Evolutionary conservation across 306 rosid species (phyloP).

Genomic region (Chamaecrista fasciculata): DNA sequence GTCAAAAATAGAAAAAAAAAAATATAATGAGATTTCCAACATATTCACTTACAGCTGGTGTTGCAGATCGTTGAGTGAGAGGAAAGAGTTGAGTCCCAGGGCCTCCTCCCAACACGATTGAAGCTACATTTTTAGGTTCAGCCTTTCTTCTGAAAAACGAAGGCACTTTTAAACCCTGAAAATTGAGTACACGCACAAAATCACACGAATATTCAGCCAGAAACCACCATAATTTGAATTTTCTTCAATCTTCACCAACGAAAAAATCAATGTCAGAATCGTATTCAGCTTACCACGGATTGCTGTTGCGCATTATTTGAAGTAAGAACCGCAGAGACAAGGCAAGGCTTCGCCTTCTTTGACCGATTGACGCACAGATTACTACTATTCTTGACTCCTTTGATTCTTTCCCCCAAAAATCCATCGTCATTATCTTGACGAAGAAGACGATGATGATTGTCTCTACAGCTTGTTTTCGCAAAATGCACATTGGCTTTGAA

Average conservation of each 20-base stretch:
- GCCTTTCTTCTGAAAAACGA: conserved; percentile 42
- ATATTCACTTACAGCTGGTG: conserved; percentile 72
- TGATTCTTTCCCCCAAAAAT: conserved; percentile 57
- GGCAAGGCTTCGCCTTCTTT: conserved; percentile 37
- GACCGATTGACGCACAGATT: conserved; percentile 30
- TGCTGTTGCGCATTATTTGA: conserved; percentile 47
- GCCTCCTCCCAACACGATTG: conserved; percentile 88
- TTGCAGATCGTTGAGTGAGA: conserved; percentile 75
- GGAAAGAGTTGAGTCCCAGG: conserved; percentile 82
- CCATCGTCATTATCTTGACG: conserved; percentile 38
- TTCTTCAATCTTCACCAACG: not conserved
- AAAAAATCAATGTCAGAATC: not conserved
- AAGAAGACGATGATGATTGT: conserved; percentile 35
- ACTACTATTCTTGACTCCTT: conserved; percentile 40
- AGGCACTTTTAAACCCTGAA: conserved; percentile 60
- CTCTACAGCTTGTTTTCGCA: conserved; percentile 29
- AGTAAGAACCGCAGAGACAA: conserved; percentile 56
- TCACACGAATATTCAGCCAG: not conserved
- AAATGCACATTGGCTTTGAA: conserved; percentile 47
- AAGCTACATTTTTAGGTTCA: conserved; percentile 75
- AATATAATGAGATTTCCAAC: not conserved
- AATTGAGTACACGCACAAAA: not conserved
- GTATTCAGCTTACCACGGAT: conserved; percentile 49
- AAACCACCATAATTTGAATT: not conserved
- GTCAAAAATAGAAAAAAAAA: conserved; percentile 13